A percentile compares a stretch with the other conserved stretches of the same genome.
Conservation (phyloP, 1,139 yeast genomes). For the Suhomyces terraborum region DNA sequence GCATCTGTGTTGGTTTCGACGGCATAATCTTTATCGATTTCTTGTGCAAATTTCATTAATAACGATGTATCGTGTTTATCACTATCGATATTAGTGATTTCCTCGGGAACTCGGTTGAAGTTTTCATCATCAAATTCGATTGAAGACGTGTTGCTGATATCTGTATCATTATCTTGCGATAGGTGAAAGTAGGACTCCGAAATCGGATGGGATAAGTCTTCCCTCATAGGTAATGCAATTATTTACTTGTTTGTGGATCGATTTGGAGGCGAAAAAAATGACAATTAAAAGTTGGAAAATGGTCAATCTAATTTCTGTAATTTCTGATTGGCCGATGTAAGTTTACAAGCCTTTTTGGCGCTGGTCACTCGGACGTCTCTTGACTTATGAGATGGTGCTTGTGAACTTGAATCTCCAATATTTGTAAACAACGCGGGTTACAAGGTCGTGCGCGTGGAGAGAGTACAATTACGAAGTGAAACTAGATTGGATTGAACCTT, state of each 20-base stretch:
- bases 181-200: conserved; percentile 35
- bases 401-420: not conserved
- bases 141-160: conserved; percentile 17
- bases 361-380: too few relatives aligned
- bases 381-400: not conserved
- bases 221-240: conserved; percentile 3
- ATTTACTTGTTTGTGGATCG: not conserved
- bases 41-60: conserved; percentile 24
- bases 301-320: too few relatives aligned
- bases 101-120: conserved; percentile 7
- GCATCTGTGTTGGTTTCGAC: conserved; percentile 5
- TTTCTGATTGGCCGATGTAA: too few relatives aligned
- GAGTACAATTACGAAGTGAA: not conserved
- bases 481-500: not conserved
- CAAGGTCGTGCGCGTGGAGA: conserved; percentile 5
- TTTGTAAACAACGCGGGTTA: conserved; percentile 23
- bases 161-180: conserved; percentile 28
- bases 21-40: conserved; percentile 18
- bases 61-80: conserved; percentile 18
- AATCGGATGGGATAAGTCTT: conserved; percentile 27
- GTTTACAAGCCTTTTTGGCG: too few relatives aligned
- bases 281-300: not conserved
- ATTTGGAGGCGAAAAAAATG: not conserved
- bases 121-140: conserved; percentile 18
- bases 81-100: conserved; percentile 2